Evolutionary conservation across 2,329 filamentous ascomycete species (phyloP), one percentile per base, ranked within the genome.

Genomic region (Aspergillus melleus): DNA sequence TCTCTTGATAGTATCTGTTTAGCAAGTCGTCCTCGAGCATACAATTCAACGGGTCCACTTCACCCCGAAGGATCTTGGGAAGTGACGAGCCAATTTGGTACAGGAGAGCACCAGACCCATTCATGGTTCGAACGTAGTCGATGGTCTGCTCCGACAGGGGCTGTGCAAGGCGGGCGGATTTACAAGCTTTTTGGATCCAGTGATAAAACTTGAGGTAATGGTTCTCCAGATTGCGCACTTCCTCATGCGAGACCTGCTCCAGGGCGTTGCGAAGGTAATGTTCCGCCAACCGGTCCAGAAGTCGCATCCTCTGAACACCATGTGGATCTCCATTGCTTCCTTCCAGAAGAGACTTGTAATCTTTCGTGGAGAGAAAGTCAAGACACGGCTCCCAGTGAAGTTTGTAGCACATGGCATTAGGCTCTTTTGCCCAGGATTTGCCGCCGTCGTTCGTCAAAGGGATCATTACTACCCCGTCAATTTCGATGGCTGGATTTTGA

Each of bases 381-480:
- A 53, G 36, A n/a, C 51, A 53, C 3, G 51, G 51, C 32, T 53
- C 51, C 51, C 51, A 53, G 12, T 53, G 51, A 19, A 53, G n/a
- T 22, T 53, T 53, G 14, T 39, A 53, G 30, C 29, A 19, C 14
- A 44, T 22, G 3, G 51, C 51, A 10, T 44, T 14, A 3, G 30
- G 36, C 6, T 20, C 30, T 2, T 39, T 39, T 16, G n/a, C 36
- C 19, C 20, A 20, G 10, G 51, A 5, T 53, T 22, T 20, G 22
- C 30, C 51, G 12, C 11, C 19, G 2, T 44, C 30, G 14, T 53
- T 39, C 6, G 29, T 9, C 30, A 53, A 12, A 44, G 51, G 51
- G 1, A 44, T n/a, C n/a, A 53, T 20, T 11, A 42, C 14, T 14
- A 44, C 36, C 10, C 51, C 51, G 22, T 53, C 51, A 2, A 53